Evolutionary conservation across 345 rosid species (phyloP).

Genomic region (Xanthoceras sorbifolium): DNA sequence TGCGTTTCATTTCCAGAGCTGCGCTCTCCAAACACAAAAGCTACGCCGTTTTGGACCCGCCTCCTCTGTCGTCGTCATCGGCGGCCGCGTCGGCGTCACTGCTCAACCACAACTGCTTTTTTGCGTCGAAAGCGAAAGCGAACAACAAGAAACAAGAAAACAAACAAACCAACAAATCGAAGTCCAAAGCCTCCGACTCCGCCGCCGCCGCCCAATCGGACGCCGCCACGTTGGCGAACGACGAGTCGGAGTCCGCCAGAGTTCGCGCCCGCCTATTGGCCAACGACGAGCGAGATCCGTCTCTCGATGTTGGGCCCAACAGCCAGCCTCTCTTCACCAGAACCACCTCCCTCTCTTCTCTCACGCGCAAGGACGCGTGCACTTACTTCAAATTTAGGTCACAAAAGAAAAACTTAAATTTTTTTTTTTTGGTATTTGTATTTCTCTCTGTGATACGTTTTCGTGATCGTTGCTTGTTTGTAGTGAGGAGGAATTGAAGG

Average conservation of each 20-base stretch:
- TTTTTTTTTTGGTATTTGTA: no score
- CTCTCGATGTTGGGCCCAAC: constrained; percentile 69
- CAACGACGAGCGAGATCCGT: constrained; percentile 64
- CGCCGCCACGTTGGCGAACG: constrained; percentile 26
- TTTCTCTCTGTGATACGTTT: not conserved
- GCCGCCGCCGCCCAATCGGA: constrained; percentile 36
- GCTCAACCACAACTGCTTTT: not conserved
- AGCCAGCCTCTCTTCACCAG: constrained; percentile 79
- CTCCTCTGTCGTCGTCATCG: not conserved
- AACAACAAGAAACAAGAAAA: not conserved
- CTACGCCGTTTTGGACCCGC: not conserved
- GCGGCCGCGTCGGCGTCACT: not conserved
- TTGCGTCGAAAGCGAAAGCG: constrained; percentile 11
- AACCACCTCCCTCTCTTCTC: constrained; percentile 58
- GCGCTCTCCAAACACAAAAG: constrained; percentile 16
- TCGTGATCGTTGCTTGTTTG: constrained; percentile 3
- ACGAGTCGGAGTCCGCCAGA: constrained; percentile 50
- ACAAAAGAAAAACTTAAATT: not conserved
- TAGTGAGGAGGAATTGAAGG: constrained; percentile 57
- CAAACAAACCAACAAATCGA: constrained; percentile 40
- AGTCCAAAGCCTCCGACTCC: constrained; percentile 38
- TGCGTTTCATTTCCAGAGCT: constrained; percentile 23
- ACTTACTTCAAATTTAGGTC: constrained; percentile 82
- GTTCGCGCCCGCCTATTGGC: constrained; percentile 60
- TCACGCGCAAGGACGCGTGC: constrained; percentile 58